phyloP scores from a whole-genome alignment of 225 moss, liverwort and hornwort species.

The Polytrichum formosum region DNA sequence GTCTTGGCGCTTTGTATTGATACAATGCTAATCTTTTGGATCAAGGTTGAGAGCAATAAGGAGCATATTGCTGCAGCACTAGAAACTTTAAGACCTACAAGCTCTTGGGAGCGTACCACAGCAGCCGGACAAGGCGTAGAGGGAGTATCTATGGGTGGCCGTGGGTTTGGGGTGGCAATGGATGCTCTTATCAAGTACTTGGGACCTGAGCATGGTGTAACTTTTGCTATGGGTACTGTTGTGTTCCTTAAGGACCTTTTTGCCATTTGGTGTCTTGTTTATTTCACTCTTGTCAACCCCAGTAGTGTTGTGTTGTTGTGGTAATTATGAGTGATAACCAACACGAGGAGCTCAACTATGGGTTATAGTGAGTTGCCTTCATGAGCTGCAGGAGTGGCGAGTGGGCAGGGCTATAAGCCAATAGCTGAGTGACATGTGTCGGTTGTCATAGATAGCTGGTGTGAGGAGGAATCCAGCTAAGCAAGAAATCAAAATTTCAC shows the following conservation, averaged over 20 bases:
- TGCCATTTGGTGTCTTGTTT: no score
- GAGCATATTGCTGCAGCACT: conserved; percentile 92
- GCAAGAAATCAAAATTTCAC: no score
- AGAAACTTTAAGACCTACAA: conserved; percentile 93
- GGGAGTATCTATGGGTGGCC: conserved; percentile 89
- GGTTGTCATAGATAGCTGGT: no score
- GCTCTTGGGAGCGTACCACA: conserved; percentile 97
- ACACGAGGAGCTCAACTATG: no score
- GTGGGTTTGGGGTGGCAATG: conserved; percentile 98
- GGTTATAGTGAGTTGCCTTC: no score
- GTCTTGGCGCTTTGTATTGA: neutral
- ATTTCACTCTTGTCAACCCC: no score
- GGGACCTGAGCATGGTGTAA: conserved; percentile 86
- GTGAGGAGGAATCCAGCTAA: no score
- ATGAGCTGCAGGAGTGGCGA: no score
- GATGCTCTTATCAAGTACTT: conserved; percentile 95
- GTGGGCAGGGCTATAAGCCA: no score
- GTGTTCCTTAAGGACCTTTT: neutral
- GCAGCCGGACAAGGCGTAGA: conserved; percentile 96
- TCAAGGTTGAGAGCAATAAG: conserved; percentile 94
- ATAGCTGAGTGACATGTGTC: no score
- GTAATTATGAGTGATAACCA: no score
- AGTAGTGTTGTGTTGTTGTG: no score
- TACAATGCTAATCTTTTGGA: neutral
- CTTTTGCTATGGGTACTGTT: conserved; percentile 87